Percentiles rank a stretch among this genome's conserved stretches.
These are phyloP conservation scores for Sutorius australiensis DNA, from an alignment of 768 basidiomycete species.

Conservation along the genomic window DNA sequence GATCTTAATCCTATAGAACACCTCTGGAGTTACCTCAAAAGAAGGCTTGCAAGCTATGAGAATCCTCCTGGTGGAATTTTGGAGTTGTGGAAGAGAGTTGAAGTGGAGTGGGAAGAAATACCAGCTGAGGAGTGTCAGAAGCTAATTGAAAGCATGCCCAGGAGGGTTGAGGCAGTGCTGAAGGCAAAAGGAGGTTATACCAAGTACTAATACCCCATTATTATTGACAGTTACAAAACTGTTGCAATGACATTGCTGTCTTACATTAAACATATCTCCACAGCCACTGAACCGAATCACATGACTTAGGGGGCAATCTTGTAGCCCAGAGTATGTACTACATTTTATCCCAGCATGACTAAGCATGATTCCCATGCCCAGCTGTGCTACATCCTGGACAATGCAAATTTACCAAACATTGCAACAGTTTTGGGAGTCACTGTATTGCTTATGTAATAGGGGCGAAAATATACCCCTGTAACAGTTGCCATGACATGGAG, in stretches of 20 bases:
- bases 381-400: too few relatives aligned
- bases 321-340: too few relatives aligned
- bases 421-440: too few relatives aligned
- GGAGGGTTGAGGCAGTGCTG: constrained; percentile 1
- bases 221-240: not conserved
- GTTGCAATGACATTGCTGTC: not conserved
- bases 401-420: too few relatives aligned
- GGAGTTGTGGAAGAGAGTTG: not conserved
- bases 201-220: not conserved
- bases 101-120: not conserved
- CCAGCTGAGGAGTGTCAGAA: not conserved
- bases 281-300: not conserved
- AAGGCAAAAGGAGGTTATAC: not conserved
- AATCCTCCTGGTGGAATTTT: not conserved
- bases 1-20: not conserved
- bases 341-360: too few relatives aligned
- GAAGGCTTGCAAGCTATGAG: not conserved
- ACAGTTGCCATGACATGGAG: too few relatives aligned
- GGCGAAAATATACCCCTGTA: too few relatives aligned
- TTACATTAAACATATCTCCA: not conserved
- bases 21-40: not conserved
- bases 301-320: not conserved
- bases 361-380: too few relatives aligned
- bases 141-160: not conserved
- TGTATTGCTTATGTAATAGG: too few relatives aligned